A percentile compares a stretch with the other conserved stretches of the same genome.
These are phyloP conservation scores for Naganishia vaughanmartiniae DNA, from an alignment of 768 basidiomycete species.

Conservation along the genomic window DNA sequence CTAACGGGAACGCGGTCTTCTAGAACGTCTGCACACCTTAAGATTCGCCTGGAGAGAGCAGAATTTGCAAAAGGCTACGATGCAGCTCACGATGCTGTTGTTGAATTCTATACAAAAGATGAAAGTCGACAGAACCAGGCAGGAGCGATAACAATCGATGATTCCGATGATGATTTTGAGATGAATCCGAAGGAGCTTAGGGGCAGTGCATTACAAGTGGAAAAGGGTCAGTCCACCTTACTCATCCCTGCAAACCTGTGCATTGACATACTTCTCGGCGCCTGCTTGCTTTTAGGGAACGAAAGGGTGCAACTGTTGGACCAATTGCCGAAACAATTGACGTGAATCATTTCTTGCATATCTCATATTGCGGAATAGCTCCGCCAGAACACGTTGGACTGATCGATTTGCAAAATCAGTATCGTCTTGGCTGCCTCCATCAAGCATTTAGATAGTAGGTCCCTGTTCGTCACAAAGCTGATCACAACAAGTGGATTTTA, in stretches of 20 bases:
- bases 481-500: not conserved
- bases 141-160: not conserved
- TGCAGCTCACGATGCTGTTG: not conserved
- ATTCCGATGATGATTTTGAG: conserved; percentile 18
- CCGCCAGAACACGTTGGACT: not conserved
- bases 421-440: conserved; percentile 36
- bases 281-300: not conserved
- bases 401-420: not conserved
- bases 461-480: not conserved
- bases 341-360: conserved; percentile 7
- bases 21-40: conserved; percentile 28
- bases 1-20: not conserved
- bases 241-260: not conserved
- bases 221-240: not conserved
- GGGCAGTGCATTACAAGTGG: too few relatives aligned
- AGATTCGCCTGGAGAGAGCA: conserved; percentile 13
- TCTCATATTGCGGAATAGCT: not conserved
- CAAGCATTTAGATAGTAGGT: conserved; percentile 47
- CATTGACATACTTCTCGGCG: not conserved
- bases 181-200: too few relatives aligned
- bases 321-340: conserved; percentile 12
- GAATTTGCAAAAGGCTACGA: not conserved
- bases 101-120: not conserved
- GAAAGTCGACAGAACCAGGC: not conserved
- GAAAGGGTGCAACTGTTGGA: conserved; percentile 4